Evolutionary conservation across 768 basidiomycete genomes (phyloP), one percentile per base, ranked within the genome.

Genomic region (Tulasnella sp.): DNA sequence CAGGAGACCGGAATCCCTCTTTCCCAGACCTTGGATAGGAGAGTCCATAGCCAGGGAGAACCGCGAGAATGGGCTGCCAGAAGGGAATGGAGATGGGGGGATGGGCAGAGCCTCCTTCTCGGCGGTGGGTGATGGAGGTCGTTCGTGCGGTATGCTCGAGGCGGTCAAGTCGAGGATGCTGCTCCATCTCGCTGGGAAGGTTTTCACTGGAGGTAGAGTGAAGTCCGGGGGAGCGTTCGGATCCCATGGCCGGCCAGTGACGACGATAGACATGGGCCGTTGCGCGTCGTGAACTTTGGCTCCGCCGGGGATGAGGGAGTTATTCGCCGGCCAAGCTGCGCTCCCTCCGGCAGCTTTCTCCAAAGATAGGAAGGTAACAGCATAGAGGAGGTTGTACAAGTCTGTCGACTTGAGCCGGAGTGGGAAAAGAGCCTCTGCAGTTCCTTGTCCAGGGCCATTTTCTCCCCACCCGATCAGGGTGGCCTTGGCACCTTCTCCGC

Each of bases 141-240:
- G 81, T 83, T 81, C 77, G 78, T 74, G 31, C 81, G 80, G 85
- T 81, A 82, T 82, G 36, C 78, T 74, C 74, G 82, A 84, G 3
- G 88, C 83, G 1, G 89, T 86, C n/a, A 98, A 87, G 84, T 97
- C 94, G 27, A 98, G 90, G 1, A 94, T 87, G 82, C 95, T 96
- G 81, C 95, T 97, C 96, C 96, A 98, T 40, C 92, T 87, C 0
- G 96, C 96, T 0, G 91, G 90, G 84, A 96, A 98, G 0, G 90
- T 87, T 18, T 86, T 86, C 10, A 96, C 94, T 0, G 93, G 94
- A 38, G 75, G 62, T 36, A 71, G 18, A 39, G 44, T 56, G 82
- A 91, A 94, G 0, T 84, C 81, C 9, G 83, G 56, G n/a, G 82
- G 79, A 18, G 68, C 80, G n/a, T 48, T 77, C 10, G 71, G 39